Percentiles rank a stretch among this genome's conserved stretches.
Conservation (phyloP, 176 grass and related monocot species). For the Avena atlantica region DNA sequence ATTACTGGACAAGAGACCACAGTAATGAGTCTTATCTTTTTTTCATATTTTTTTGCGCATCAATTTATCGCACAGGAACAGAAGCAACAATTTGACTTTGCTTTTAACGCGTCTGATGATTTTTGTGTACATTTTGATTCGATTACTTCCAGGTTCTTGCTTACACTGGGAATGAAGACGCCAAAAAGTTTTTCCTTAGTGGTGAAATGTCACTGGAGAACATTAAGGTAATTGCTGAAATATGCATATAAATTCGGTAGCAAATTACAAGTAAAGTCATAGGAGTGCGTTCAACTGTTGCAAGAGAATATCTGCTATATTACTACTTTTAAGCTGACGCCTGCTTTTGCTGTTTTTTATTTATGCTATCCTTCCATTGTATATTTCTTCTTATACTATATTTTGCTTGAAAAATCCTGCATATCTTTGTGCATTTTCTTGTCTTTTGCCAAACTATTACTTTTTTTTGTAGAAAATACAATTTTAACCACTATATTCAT, state of each 20-base stretch:
- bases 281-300: background rate
- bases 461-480: background rate
- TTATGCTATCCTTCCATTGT: background rate
- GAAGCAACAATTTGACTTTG: background rate
- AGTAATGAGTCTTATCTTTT: constrained; percentile 31
- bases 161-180: constrained; percentile 88
- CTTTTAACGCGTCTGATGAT: background rate
- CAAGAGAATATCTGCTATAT: background rate
- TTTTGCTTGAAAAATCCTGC: background rate
- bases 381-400: background rate
- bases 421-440: background rate
- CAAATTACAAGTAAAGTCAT: background rate
- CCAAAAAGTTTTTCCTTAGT: constrained; percentile 74
- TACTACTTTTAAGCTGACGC: background rate
- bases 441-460: background rate
- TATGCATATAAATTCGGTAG: constrained; percentile 5
- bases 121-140: constrained; percentile 12
- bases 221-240: constrained; percentile 64
- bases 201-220: constrained; percentile 59
- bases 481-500: background rate
- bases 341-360: constrained; percentile 2
- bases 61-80: background rate
- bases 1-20: constrained; percentile 71
- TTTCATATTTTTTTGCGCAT: background rate
- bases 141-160: constrained; percentile 71